Evolutionary conservation across 805 yeast genomes (phyloP).

Genomic region (Ascoidea rubescens): DNA sequence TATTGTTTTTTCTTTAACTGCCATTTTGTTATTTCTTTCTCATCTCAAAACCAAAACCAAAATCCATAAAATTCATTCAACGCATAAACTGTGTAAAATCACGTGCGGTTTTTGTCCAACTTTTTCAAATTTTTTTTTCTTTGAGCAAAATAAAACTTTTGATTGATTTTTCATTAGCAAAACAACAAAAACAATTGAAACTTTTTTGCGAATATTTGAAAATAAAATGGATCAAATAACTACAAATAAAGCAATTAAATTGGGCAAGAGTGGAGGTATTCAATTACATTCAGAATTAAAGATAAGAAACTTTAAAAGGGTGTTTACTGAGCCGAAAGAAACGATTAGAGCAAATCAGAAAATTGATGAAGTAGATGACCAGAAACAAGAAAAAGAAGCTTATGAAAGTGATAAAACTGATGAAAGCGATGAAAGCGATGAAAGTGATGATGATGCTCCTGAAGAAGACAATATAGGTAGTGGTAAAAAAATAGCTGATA

Average conservation of each 20-base stretch:
- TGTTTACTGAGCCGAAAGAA: constrained; percentile 3
- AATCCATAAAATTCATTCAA: no score
- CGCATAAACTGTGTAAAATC: no score
- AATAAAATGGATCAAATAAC: background rate
- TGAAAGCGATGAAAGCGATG: constrained; percentile 1
- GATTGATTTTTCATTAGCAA: no score
- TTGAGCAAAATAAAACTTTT: no score
- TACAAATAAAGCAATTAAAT: background rate
- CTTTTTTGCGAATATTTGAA: no score
- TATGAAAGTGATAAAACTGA: background rate
- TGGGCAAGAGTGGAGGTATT: background rate
- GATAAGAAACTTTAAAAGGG: background rate
- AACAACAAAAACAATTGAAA: no score
- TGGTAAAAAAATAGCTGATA: background rate
- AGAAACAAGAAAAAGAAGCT: background rate
- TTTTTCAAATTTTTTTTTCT: no score
- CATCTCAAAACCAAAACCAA: no score
- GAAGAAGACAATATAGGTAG: constrained; percentile 4
- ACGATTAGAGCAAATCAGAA: background rate
- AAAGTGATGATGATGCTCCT: constrained; percentile 2
- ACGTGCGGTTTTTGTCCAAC: no score
- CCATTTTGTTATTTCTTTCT: no score
- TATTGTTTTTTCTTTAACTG: no score
- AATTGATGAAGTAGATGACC: background rate
- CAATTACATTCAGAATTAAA: background rate